Conservation (phyloP, 257 asterid species). For the Solanum ossicruentum region DNA sequence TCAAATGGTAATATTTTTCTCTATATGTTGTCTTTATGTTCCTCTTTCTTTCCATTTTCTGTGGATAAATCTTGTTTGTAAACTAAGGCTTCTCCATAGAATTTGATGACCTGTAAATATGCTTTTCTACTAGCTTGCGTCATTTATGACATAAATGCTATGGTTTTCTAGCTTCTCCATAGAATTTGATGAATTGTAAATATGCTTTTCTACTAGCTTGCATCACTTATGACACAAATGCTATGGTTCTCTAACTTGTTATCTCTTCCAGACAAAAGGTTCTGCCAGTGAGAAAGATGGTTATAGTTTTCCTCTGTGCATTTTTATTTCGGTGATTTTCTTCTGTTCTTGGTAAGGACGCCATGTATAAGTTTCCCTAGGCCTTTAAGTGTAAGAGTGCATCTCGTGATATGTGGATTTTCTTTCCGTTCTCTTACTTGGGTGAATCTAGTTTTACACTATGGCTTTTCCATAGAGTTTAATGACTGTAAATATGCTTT, state of each 20-base stretch:
- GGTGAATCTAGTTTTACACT: too few relatives aligned
- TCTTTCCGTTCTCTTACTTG: too few relatives aligned
- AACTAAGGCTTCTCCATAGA: neutral
- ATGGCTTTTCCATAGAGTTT: too few relatives aligned
- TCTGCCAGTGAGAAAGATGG: neutral
- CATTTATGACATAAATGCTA: neutral
- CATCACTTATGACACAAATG: neutral
- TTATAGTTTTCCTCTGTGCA: neutral
- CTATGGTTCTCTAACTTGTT: neutral
- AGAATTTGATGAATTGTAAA: neutral
- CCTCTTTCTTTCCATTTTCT: neutral
- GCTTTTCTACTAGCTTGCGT: neutral
- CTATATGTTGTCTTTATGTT: neutral
- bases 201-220: neutral
- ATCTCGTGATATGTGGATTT: neutral
- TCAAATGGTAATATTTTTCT: constrained; percentile 39
- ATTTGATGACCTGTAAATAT: neutral
- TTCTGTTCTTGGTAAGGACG: neutral
- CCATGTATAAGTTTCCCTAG: neutral
- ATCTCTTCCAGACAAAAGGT: neutral
- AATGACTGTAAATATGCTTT: too few relatives aligned
- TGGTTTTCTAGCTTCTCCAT: neutral
- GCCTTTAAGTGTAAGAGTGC: neutral
- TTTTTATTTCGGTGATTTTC: neutral
- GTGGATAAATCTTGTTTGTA: neutral